These are phyloP conservation scores for Monosporozyma aquatica DNA, from an alignment of 805 yeast species.

Conservation along the genomic window DNA sequence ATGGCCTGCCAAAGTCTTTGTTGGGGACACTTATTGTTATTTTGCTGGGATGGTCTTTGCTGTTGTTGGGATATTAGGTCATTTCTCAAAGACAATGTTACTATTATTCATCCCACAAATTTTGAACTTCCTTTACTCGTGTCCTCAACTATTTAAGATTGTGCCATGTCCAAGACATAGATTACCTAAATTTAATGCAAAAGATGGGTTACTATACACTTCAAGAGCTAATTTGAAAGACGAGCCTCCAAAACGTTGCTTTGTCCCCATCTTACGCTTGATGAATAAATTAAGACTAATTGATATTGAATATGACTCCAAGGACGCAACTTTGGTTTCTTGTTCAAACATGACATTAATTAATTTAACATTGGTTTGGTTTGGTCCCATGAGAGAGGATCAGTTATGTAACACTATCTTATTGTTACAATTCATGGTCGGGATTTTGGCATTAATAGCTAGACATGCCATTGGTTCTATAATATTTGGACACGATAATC, in stretches of 20 bases:
- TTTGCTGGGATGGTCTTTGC: constrained; percentile 99
- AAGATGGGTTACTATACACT: constrained; percentile 68
- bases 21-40: constrained; percentile 96
- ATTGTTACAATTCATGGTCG: constrained; percentile 53
- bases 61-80: constrained; percentile 91
- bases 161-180: constrained; percentile 96
- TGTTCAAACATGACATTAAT: constrained; percentile 83
- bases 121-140: constrained; percentile 77
- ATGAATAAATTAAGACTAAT: constrained; percentile 42
- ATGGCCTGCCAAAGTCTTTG: constrained; percentile 90
- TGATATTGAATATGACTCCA: constrained; percentile 34
- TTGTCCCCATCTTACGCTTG: constrained; percentile 32
- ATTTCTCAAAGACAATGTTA: constrained; percentile 86
- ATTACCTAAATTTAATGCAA: constrained; percentile 63
- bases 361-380: constrained; percentile 71
- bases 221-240: constrained; percentile 43
- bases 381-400: constrained; percentile 88
- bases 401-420: constrained; percentile 53
- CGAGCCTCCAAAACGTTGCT: constrained; percentile 26
- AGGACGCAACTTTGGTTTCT: constrained; percentile 24
- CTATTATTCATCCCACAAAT: constrained; percentile 86
- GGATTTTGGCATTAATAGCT: constrained; percentile 53
- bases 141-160: constrained; percentile 81
- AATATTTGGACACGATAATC: constrained; percentile 83
- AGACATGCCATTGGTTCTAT: constrained; percentile 83